A percentile compares a stretch with the other conserved stretches of the same genome.
phyloP scores from a whole-genome alignment of 768 basidiomycete genomes.

The Lactifluus echinatus region DNA sequence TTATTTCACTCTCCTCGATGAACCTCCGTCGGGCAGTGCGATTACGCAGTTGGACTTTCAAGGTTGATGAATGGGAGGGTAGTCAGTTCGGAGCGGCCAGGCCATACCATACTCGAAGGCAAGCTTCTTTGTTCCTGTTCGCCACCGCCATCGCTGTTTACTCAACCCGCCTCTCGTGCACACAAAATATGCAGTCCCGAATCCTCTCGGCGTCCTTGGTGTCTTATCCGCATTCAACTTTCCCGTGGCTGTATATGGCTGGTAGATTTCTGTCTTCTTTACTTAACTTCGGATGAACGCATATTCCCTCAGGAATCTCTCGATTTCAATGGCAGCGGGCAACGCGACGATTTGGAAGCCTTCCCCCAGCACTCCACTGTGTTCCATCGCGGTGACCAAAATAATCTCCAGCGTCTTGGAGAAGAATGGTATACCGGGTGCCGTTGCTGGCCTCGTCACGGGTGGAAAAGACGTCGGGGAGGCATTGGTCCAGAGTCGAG shows the following conservation, averaged over 20 bases:
- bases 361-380: slow-evolving; percentile 79
- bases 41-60: slow-evolving; percentile 88
- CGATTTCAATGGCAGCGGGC: slow-evolving; percentile 80
- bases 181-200: slow-evolving; percentile 68
- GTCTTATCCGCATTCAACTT: slow-evolving; percentile 94
- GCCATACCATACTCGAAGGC: slow-evolving; percentile 89
- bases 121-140: neutral
- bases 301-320: slow-evolving; percentile 61
- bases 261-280: slow-evolving; percentile 34
- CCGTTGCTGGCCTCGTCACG: slow-evolving; percentile 72
- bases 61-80: slow-evolving; percentile 91
- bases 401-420: slow-evolving; percentile 78
- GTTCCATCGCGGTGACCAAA: slow-evolving; percentile 83
- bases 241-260: slow-evolving; percentile 88
- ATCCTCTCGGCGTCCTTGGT: slow-evolving; percentile 68
- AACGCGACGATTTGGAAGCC: slow-evolving; percentile 97
- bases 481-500: slow-evolving; percentile 60
- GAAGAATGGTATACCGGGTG: slow-evolving; percentile 74
- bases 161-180: neutral
- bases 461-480: slow-evolving; percentile 79
- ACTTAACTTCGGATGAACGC: neutral
- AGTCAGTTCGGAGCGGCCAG: slow-evolving; percentile 81
- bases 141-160: too few relatives aligned
- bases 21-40: slow-evolving; percentile 48
- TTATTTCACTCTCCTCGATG: neutral